phyloP scores from a whole-genome alignment of 257 asterid species.

The Solanum pennellii region DNA sequence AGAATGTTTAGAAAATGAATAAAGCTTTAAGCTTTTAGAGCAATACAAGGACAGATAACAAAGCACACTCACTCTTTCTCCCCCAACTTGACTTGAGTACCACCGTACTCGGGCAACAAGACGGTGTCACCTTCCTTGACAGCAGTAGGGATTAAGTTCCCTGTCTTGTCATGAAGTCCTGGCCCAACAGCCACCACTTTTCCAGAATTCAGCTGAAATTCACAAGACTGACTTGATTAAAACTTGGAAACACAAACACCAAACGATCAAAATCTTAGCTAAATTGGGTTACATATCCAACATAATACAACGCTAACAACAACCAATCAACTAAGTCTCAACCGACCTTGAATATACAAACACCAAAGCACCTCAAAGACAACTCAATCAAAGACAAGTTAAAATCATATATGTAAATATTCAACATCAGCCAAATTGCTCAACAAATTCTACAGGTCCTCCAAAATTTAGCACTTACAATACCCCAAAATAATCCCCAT shows the following conservation, averaged over 20 bases:
- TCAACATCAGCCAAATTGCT: background rate
- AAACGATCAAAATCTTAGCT: background rate
- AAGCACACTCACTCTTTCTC: slow-evolving; percentile 64
- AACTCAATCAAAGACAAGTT: background rate
- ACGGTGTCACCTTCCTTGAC: slow-evolving; percentile 90
- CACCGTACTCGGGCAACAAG: slow-evolving; percentile 89
- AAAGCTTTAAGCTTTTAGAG: background rate
- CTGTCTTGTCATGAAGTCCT: slow-evolving; percentile 49
- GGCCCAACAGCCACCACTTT: slow-evolving; percentile 82
- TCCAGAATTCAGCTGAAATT: slow-evolving; percentile 66
- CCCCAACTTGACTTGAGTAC: slow-evolving; percentile 73
- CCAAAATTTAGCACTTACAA: background rate
- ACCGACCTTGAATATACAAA: background rate
- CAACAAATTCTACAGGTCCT: background rate
- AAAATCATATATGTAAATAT: background rate
- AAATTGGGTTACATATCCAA: background rate
- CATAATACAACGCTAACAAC: background rate
- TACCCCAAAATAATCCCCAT: background rate
- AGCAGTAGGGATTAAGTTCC: slow-evolving; percentile 51
- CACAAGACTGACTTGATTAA: background rate
- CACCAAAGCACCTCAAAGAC: background rate
- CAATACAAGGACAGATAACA: background rate
- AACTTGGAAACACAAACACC: background rate
- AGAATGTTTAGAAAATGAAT: background rate
- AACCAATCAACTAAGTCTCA: background rate